phyloP scores from a whole-genome alignment of 148 eudicot species.

The Chenopodium album region DNA sequence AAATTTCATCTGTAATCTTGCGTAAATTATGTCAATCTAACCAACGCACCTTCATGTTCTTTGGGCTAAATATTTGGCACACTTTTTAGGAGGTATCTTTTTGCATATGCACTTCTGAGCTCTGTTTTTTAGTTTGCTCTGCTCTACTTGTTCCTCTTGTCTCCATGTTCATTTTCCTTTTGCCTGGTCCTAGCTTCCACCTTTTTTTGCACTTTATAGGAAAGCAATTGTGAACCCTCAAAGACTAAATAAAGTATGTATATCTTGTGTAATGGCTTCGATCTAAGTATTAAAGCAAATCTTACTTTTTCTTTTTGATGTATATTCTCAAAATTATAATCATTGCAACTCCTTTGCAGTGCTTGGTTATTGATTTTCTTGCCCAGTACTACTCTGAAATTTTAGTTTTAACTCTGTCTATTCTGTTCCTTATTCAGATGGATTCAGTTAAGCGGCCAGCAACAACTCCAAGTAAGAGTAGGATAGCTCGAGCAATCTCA shows the following conservation, averaged over 20 bases:
- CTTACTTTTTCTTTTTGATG: slow-evolving; percentile 36
- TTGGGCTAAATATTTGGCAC: background rate
- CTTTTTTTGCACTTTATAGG: slow-evolving; percentile 25
- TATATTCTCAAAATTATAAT: slow-evolving; percentile 27
- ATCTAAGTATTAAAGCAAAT: slow-evolving; percentile 52
- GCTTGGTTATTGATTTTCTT: slow-evolving; percentile 10
- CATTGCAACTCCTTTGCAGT: slow-evolving; percentile 14
- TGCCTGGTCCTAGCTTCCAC: slow-evolving; percentile 23
- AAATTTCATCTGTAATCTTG: background rate
- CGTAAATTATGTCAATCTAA: background rate
- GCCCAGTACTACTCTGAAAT: slow-evolving; percentile 10
- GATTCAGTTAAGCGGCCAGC: slow-evolving; percentile 45
- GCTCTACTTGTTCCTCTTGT: slow-evolving; percentile 23
- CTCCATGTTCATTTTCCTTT: slow-evolving; percentile 29
- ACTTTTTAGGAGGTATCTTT: slow-evolving; percentile 3
- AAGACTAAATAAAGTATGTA: slow-evolving; percentile 37
- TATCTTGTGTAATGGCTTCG: slow-evolving; percentile 37
- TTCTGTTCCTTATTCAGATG: slow-evolving; percentile 47
- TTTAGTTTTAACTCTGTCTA: slow-evolving; percentile 12
- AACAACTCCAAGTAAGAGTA: slow-evolving; percentile 59
- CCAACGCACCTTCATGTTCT: slow-evolving; percentile 8
- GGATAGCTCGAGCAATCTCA: slow-evolving; percentile 67
- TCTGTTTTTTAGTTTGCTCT: slow-evolving; percentile 17
- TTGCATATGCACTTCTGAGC: background rate
- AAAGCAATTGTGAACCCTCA: slow-evolving; percentile 33